Evolutionary conservation across 192 early-diverging fungal genomes (phyloP), one percentile per base, ranked within the genome.

Genomic region (Phycomyces nitens): DNA sequence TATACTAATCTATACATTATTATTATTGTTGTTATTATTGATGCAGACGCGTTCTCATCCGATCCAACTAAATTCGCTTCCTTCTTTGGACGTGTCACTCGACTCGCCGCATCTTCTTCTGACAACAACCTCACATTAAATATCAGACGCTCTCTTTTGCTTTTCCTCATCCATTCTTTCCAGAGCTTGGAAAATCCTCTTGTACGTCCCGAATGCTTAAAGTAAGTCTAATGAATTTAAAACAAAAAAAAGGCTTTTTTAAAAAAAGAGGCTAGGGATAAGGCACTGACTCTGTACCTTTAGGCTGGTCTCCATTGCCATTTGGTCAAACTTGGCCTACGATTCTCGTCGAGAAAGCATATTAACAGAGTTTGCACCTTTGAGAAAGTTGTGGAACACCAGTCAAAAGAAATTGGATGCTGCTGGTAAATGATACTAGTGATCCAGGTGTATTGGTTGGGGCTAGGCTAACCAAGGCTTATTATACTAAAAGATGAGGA

Each of bases 101-200:
- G 66, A 21, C 62, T 86, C n/a, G 62, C 78, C 24, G 56, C 83
- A 16, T 59, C 65, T 40, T 70, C 58, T 24, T 65, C 55, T 34
- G 69, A 65, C 29, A 53, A 70, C 2, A 52, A 62, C 15, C 42
- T 65, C 15, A 63, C 63, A 15, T 42, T 82, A 24, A 77, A 75
- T 43, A 51, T 73, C 29, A 68, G 73, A 57, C 74, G 85, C 11
- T 78, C 78, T 21, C 66, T 95, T 3, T 66, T 90, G 23, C 70
- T 89, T 29, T 98, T 97, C 58, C 70, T 98, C 61, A 86, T 91
- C 43, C 80, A 89, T 27, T 81, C 83, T n/a, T 97, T 95, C 66
- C 83, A 90, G 58, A 90, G 89, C 58, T 74, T 97, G 39, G 95
- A 97, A 74, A 88, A 89, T 24, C 60, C 60, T 0, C 16, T 77